phyloP scores from a whole-genome alignment of 495 filamentous ascomycete genomes.

The Amorphotheca resinae region DNA sequence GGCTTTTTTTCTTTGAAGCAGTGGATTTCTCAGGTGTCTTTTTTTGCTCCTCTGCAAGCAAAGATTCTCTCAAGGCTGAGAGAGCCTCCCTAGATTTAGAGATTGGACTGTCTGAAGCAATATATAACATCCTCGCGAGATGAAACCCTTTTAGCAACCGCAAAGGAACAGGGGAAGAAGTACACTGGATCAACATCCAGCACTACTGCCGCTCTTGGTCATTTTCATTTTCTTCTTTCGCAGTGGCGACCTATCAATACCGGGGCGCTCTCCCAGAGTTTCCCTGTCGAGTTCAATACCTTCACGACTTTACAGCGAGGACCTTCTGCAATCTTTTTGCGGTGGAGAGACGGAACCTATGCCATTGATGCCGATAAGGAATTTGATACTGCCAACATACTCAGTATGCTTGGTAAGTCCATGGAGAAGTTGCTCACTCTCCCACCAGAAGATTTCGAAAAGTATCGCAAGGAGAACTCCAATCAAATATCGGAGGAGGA shows the following conservation, averaged over 20 bases:
- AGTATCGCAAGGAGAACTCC: constrained; percentile 55
- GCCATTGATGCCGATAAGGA: constrained; percentile 98
- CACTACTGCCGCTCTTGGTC: constrained; percentile 76
- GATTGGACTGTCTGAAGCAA: constrained; percentile 68
- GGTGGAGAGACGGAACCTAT: constrained; percentile 73
- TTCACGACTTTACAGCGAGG: constrained; percentile 61
- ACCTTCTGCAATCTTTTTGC: constrained; percentile 72
- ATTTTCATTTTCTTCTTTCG: constrained; percentile 90
- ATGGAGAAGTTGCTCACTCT: constrained; percentile 95
- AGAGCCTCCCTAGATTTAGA: constrained; percentile 56
- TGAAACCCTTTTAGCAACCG: constrained; percentile 48
- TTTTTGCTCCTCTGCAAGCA: constrained; percentile 90
- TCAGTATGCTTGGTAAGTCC: constrained; percentile 82
- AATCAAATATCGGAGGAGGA: constrained; percentile 53
- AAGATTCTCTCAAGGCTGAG: constrained; percentile 68
- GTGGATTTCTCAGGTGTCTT: constrained; percentile 59
- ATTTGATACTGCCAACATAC: constrained; percentile 70
- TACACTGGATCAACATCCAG: constrained; percentile 94
- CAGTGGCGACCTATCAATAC: constrained; percentile 63
- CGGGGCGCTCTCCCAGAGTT: constrained; percentile 48
- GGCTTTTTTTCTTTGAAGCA: neutral
- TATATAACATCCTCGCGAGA: constrained; percentile 90
- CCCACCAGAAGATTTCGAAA: constrained; percentile 67
- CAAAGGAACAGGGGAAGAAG: constrained; percentile 54
- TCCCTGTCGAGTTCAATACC: constrained; percentile 41